These are phyloP conservation scores for Rhodotorula sp. DNA, from an alignment of 1,284 basidiomycete species.

Conservation along the genomic window DNA sequence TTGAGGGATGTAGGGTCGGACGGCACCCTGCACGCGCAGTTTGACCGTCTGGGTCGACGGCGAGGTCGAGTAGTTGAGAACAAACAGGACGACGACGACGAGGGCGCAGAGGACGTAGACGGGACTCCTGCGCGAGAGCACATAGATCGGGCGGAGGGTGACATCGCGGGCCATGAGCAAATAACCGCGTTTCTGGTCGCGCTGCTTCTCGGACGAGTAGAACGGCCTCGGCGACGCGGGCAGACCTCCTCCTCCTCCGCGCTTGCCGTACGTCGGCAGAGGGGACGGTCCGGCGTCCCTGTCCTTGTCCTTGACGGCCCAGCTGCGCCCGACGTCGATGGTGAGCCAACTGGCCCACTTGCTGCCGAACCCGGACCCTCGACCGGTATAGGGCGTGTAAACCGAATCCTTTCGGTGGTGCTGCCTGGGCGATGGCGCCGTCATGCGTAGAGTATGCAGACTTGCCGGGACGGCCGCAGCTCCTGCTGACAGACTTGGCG, in stretches of 20 bases:
- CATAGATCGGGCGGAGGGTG: constrained; percentile 37
- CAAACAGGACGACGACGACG: constrained; percentile 27
- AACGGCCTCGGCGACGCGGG: constrained; percentile 17
- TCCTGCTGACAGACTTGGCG: neutral
- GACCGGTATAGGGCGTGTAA: neutral
- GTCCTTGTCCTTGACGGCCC: neutral
- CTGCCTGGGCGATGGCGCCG: neutral
- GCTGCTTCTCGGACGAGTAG: constrained; percentile 18
- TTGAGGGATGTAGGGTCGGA: constrained; percentile 41
- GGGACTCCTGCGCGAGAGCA: constrained; percentile 37
- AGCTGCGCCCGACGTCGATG: neutral
- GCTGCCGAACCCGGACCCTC: neutral
- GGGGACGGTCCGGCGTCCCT: neutral
- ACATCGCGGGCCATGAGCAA: constrained; percentile 15
- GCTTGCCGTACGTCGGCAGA: constrained; percentile 28
- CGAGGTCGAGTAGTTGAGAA: constrained; percentile 37
- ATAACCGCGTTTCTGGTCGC: neutral
- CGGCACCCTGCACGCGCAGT: constrained; percentile 36
- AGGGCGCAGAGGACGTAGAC: constrained; percentile 30
- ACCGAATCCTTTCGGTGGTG: constrained; percentile 4
- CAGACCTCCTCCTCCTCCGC: neutral
- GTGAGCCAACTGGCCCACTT: neutral
- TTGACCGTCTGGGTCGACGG: constrained; percentile 32
- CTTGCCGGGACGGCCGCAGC: too few species aligned
- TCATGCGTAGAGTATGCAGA: neutral